These are phyloP conservation scores for Aspergillus hiratsukae DNA, from an alignment of 2,329 filamentous ascomycete species.

Conservation along the genomic window DNA sequence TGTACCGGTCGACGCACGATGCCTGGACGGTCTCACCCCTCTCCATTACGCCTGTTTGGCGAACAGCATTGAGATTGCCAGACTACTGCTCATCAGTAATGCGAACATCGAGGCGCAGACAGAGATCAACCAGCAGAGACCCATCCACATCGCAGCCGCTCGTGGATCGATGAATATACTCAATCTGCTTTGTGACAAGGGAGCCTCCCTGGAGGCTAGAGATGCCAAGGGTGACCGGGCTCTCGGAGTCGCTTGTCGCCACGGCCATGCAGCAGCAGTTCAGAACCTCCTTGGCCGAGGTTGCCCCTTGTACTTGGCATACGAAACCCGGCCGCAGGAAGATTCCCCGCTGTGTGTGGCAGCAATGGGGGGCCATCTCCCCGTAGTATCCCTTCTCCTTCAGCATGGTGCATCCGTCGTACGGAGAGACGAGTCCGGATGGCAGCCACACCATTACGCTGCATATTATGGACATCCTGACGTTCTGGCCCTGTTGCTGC, in stretches of 20 bases:
- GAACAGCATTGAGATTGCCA: conserved; percentile 26
- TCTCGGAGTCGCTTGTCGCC: conserved; percentile 28
- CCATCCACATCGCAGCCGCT: conserved; percentile 32
- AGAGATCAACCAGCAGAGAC: conserved; percentile 21
- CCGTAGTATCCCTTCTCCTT: conserved; percentile 30
- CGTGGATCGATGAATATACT: conserved; percentile 27
- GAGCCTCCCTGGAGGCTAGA: conserved; percentile 29
- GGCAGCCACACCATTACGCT: conserved; percentile 37
- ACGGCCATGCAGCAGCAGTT: conserved; percentile 32
- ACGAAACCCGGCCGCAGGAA: conserved; percentile 23
- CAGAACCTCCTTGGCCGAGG: conserved; percentile 31
- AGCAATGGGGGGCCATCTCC: conserved; percentile 30
- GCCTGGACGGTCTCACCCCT: conserved; percentile 24
- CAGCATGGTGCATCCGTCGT: conserved; percentile 29
- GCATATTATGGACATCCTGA: conserved; percentile 34
- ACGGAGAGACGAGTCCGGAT: conserved; percentile 33
- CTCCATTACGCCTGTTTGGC: conserved; percentile 38
- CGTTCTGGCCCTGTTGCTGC: conserved; percentile 30
- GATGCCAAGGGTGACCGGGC: conserved; percentile 31
- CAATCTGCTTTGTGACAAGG: conserved; percentile 28
- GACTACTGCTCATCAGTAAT: conserved; percentile 29
- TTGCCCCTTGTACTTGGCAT: conserved; percentile 24
- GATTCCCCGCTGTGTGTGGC: conserved; percentile 39
- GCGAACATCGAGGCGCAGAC: conserved; percentile 33
- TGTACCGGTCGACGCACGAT: conserved; percentile 26